Base-by-base conservation (phyloP, 1,284 basidiomycete genomes). In the Trichosporon sp. region DNA sequence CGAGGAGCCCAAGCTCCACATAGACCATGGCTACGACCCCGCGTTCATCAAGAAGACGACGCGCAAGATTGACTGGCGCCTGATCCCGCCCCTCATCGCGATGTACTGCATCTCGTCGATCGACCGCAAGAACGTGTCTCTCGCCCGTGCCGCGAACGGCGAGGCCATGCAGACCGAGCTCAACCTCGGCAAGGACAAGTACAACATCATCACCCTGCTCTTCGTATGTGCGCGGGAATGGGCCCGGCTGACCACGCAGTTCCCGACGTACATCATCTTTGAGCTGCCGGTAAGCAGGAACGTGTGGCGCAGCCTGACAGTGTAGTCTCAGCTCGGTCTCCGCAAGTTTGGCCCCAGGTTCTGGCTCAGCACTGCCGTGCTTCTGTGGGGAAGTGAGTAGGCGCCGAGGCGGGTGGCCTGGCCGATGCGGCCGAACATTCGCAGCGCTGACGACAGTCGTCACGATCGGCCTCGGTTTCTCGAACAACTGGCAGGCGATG, bases 401-500 rank as follows among this genome's bases (percentile, higher is more conserved):
- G 34, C 34, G 6, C 12, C 6, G 5, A 12, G 34, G 12, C 6
- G 12, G 34, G 42, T 44, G 42, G 5, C n/a, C 42, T n/a, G n/a
- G 21, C 42, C 42, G 13, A 38, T 38, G 4, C 35, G 35, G 35
- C 12, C 2, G 35, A n/a, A n/a, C n/a, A n/a, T n/a, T 23, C 7
- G 44, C 44, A 47, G 18, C n/a, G 18, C 51, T 53, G 51, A 53
- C 51, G 25, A 3, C 51, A 53, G 51, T 79, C 3, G 75, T 81
- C 64, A 83, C 83, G 77, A 66, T 84, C 27, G 79, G 79, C 13
- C 78, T 81, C 75, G 79, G 73, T 1, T 81, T 79, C 66, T 72
- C 77, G 34, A 77, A 76, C 66, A 72, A 71, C 23, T 83, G 81
- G 80, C 62, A 74, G 27, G 71, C 78, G 34, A 75, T 86, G 38